These are phyloP conservation scores for Domatiomyces catenatus DNA, from an alignment of 2,329 filamentous ascomycete genomes.

Conservation along the genomic window DNA sequence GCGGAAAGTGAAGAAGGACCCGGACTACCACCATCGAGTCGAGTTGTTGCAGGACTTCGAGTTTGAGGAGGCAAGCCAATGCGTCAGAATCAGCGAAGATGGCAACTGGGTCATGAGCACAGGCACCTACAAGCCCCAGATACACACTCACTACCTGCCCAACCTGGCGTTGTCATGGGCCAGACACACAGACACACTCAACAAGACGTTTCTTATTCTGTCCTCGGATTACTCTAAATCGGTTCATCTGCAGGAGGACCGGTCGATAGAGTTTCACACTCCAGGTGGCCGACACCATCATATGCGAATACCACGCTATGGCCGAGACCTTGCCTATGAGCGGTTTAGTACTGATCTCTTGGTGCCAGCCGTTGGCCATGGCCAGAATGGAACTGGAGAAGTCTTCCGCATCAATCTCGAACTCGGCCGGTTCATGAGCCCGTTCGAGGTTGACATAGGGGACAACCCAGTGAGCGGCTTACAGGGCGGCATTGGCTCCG, in stretches of 20 bases:
- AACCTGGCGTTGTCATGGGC: constrained; percentile 88
- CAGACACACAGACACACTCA: constrained; percentile 79
- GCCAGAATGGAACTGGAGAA: constrained; percentile 72
- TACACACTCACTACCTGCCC: constrained; percentile 88
- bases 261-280: constrained; percentile 84
- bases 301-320: constrained; percentile 82
- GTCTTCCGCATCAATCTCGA: constrained; percentile 89
- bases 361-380: constrained; percentile 74
- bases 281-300: constrained; percentile 75
- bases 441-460: constrained; percentile 81
- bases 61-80: constrained; percentile 88
- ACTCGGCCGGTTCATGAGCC: constrained; percentile 81
- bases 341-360: constrained; percentile 68
- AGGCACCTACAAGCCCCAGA: constrained; percentile 62
- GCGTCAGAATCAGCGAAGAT: constrained; percentile 81
- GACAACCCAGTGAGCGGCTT: constrained; percentile 61
- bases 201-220: constrained; percentile 78
- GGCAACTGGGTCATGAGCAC: constrained; percentile 96
- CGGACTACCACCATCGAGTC: constrained; percentile 83
- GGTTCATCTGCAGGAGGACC: constrained; percentile 80
- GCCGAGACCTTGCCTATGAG: constrained; percentile 77
- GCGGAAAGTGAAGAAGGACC: constrained; percentile 81
- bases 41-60: constrained; percentile 95
- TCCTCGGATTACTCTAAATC: constrained; percentile 89
- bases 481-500: constrained; percentile 73